Base-by-base conservation (phyloP, 768 basidiomycete genomes). In the Cytidiella melzeri region DNA sequence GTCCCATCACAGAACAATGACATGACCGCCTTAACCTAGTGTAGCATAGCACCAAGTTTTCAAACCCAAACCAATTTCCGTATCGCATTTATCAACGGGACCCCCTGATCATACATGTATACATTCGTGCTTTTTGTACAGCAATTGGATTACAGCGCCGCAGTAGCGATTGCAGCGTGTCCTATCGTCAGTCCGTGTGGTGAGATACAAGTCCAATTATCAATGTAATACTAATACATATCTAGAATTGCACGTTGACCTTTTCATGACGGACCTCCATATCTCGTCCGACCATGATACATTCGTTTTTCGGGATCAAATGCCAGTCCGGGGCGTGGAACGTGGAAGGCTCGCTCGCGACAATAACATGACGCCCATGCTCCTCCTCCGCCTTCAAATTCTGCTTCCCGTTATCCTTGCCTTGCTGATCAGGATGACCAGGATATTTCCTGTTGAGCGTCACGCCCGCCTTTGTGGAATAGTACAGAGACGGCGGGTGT, bases 291-390 rank as follows among this genome's bases (percentile, higher is more conserved):
- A 67, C 62, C 53, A 59, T 59, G 6, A 67, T 42, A 36, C 58
- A 60, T 34, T 57, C 40, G 30, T 63, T 65, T 53, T 65, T 65
- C 38, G 39, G 39, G 12, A 68, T 61, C 39, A 67, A 51, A 47
- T 58, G 52, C 66, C 65, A 67, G 11, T 67, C 62, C 13, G 57
- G 43, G 48, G 56, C 49, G 27, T 57, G 55, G 45, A 51, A 66
- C 46, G 67, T 69, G 23, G 55, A 63, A 30, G 67, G 67, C 57
- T 69, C 67, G 57, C 60, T 62, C 19, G 63, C 65, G 11, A 67
- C 58, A 43, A 67, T 67, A 18, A 67, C 55, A 54, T 69, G 67
- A 23, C 48, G 52, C 11, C 67, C 64, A 55, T 67, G 67, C 47
- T 64, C 64, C 34, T 61, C 53, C 45, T 43, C 54, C 20, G 42